Conservation (phyloP, 2,329 filamentous ascomycete genomes). For the Ceratocystis cubensis region DNA sequence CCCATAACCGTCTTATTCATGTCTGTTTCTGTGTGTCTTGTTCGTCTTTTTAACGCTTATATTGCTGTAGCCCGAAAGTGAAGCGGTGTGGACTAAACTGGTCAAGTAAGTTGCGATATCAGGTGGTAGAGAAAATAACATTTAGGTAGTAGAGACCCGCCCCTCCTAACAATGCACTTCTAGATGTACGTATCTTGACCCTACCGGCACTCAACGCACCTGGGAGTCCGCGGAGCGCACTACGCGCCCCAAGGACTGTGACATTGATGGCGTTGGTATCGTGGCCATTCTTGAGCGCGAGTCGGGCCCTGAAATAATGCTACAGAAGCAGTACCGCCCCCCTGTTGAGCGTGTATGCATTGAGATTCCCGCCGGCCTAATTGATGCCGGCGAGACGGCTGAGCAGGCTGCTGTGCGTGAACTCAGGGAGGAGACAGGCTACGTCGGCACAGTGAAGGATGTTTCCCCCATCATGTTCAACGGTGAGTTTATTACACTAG, state of each 20-base stretch:
- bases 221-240: constrained; percentile 65
- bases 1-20: neutral
- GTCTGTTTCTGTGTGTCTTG: neutral
- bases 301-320: constrained; percentile 42
- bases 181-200: constrained; percentile 53
- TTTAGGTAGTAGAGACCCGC: too few relatives aligned
- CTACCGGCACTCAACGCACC: constrained; percentile 43
- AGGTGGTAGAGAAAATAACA: too few relatives aligned
- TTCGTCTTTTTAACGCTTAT: neutral
- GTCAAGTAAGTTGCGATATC: constrained; percentile 35
- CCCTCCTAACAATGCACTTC: constrained; percentile 10
- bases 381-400: constrained; percentile 49
- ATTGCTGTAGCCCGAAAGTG: constrained; percentile 32
- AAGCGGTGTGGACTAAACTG: constrained; percentile 49
- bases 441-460: constrained; percentile 42
- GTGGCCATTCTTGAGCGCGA: constrained; percentile 52
- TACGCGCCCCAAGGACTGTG: constrained; percentile 47
- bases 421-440: constrained; percentile 55
- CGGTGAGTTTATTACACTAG: constrained; percentile 28
- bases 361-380: constrained; percentile 51
- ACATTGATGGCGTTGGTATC: constrained; percentile 62
- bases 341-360: constrained; percentile 47
- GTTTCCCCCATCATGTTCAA: constrained; percentile 56
- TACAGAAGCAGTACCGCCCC: constrained; percentile 56
- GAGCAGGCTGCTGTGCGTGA: constrained; percentile 52